Evolutionary conservation across 345 rosid species (phyloP).

Genomic region (Garcia nutans): DNA sequence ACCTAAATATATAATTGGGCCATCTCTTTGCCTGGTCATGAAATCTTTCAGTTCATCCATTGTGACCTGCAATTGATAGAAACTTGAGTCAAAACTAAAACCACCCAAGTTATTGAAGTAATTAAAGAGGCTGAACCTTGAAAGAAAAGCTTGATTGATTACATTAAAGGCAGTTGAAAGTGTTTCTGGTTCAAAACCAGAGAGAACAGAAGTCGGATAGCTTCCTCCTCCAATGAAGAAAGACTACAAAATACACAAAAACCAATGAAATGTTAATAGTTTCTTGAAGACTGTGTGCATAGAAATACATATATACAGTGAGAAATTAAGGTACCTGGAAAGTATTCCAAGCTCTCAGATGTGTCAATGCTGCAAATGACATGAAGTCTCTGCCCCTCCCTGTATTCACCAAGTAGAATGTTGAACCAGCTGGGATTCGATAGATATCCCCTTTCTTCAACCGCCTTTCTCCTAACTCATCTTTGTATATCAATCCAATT

Average conservation of each 20-base stretch:
- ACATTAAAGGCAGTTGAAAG: slow-evolving; percentile 77
- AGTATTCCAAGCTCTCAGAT: slow-evolving; percentile 58
- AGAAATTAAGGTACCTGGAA: slow-evolving; percentile 55
- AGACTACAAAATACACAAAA: slow-evolving; percentile 42
- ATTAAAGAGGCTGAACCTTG: neutral
- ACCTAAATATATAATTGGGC: slow-evolving; percentile 55
- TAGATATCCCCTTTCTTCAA: slow-evolving; percentile 64
- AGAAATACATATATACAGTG: no score
- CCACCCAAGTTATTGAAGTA: neutral
- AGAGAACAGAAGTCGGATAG: slow-evolving; percentile 52
- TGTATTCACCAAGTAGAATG: slow-evolving; percentile 71
- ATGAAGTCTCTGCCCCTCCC: slow-evolving; percentile 66
- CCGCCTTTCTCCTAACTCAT: slow-evolving; percentile 50
- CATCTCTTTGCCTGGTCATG: slow-evolving; percentile 41
- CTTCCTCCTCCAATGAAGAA: slow-evolving; percentile 86
- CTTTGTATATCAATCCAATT: slow-evolving; percentile 58
- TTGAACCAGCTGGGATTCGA: slow-evolving; percentile 67
- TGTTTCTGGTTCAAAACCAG: slow-evolving; percentile 61
- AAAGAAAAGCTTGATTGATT: slow-evolving; percentile 12
- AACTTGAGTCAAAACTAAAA: neutral
- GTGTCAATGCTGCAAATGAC: slow-evolving; percentile 67
- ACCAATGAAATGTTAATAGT: no score
- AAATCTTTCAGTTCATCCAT: slow-evolving; percentile 41
- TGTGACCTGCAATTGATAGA: slow-evolving; percentile 40
- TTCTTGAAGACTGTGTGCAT: no score